Evolutionary conservation across 345 rosid genomes (phyloP), one percentile per base, ranked within the genome.

Genomic region (Eutrema japonicum): DNA sequence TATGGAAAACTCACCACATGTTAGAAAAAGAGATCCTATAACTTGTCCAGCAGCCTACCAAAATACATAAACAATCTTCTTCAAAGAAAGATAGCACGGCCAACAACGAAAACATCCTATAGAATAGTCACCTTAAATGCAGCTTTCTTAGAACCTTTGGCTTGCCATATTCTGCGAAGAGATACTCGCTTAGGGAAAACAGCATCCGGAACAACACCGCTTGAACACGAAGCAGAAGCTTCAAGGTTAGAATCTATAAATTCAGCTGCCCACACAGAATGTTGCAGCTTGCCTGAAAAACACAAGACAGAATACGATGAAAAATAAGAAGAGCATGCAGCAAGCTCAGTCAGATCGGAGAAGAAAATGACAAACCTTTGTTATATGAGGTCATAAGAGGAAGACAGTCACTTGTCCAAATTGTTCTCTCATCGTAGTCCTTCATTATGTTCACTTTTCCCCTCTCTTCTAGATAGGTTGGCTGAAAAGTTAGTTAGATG

Each of bases 151-250:
- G 90, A 89, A 66, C 90, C 93, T 82, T 92, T 92, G 64, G 90
- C 93, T 79, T 95, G 96, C 99, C 97, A 95, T 74, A 95, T 90
- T 83, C 88, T 84, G 43, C 86, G 96, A 59, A 95, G 86, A 68
- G 85, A 88, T 73, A 88, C 82, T 59, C 78, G 82, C 68, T 89
- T 92, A 13, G 85, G 79, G 14, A 75, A 60, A 64, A 88, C 78
- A 61, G 83, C 65, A 58, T 78, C 77, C 41, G 92, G 88, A 75
- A 84, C 80, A 51, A 65, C 69, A 63, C 86, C 79, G 42, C 66
- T 70, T 49, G 75, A 70, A 79, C 83, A 71, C 59, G 73, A 52
- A 48, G 75, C 70, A 71, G 67, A 82, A 70, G 75, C 87, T 79
- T 87, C 93, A 60, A 64, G 77, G 71, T 73, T 85, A 27, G 90